These are phyloP conservation scores for Dioscorea cayenensis DNA, from an alignment of 116 monocot species.

Conservation along the genomic window DNA sequence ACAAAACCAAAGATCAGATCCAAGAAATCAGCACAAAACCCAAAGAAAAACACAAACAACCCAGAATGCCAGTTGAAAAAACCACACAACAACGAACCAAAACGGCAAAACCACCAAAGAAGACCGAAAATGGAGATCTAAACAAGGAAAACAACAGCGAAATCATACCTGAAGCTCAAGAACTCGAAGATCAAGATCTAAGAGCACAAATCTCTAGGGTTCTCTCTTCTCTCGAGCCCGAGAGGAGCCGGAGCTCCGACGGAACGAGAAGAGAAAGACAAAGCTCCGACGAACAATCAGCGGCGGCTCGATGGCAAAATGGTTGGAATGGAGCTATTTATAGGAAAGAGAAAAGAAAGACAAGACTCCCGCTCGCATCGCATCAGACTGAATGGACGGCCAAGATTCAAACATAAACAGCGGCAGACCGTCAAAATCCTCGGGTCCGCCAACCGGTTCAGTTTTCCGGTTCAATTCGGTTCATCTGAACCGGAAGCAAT, in stretches of 20 bases:
- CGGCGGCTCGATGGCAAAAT: neutral
- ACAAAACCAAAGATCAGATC: neutral
- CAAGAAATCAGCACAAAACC: neutral
- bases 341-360: neutral
- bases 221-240: neutral
- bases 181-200: neutral
- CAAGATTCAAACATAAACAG: neutral
- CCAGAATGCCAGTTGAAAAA: neutral
- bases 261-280: neutral
- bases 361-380: neutral
- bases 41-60: neutral
- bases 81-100: neutral
- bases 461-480: too few relatives aligned
- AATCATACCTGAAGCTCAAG: neutral
- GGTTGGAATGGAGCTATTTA: neutral
- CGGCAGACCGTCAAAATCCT: neutral
- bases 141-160: neutral
- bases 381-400: neutral
- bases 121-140: neutral
- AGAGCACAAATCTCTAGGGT: too few relatives aligned
- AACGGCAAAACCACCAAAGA: neutral
- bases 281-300: neutral
- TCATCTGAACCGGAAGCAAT: too few relatives aligned
- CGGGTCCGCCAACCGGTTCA: too few relatives aligned
- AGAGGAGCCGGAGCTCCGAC: constrained; percentile 5